Base-by-base conservation (phyloP, 345 rosid genomes). In the Salix dunnii region DNA sequence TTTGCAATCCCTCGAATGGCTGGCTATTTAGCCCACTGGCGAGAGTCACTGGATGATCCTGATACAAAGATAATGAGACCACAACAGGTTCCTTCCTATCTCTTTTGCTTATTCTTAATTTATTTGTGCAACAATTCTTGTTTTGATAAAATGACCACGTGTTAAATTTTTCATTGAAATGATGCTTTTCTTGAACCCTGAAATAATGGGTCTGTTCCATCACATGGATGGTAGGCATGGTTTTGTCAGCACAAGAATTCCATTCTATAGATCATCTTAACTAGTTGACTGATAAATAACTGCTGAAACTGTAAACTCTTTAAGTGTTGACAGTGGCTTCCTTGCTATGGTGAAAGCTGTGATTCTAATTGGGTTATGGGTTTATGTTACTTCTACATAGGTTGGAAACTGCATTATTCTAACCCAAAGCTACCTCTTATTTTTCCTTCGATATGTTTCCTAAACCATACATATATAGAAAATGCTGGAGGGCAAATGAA, bases 1-100 rank as follows among this genome's bases (percentile, higher is more conserved):
- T 93, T 96, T 75, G 98, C 99, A 30, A 90, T 96, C 72, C 97
- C 99, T 67, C 90, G 98, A 31, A 96, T 96, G 99, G 99, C 97
- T 82, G 99, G 99, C 36, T 96, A 92, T 84, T 82, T 96, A 74
- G 84, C 99, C 0, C 99, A 96, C 81, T 96, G 98, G 98, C 78
- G 87, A 38, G 99, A 96, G 84, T 93, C 99, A 21, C 81, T 92
- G 70, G 99, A 96, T 91, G 98, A 93, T 86, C 97, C 95, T 27
- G 98, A 96, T 78, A 92, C 99, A 38, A 96, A 96, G 90, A 90
- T 96, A 82, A 93, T 96, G 98, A 91, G 98, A 82, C 99, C 98
- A 36, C 99, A 96, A 71, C 94, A 96, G 96, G 99, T 90, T 79
- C 73, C 67, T 74, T 85, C 36, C 38, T 48, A 21, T 33, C 27